A percentile compares a stretch with the other conserved stretches of the same genome.
Evolutionary conservation across 148 eudicot species (phyloP).

Genomic region (Arbutus unedo): DNA sequence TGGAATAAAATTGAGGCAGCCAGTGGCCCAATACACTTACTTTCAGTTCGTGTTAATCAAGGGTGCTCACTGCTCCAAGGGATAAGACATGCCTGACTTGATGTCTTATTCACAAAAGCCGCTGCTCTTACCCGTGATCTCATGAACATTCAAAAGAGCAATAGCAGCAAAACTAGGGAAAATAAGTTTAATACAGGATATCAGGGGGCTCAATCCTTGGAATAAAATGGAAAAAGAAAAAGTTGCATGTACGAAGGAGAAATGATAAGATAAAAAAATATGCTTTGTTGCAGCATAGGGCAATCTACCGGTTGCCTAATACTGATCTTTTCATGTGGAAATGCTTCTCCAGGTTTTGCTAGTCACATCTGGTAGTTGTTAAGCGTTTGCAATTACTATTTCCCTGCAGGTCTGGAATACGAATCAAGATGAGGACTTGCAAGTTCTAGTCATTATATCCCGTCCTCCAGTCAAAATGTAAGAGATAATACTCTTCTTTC

Average conservation of each 20-base stretch:
- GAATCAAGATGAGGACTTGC: slow-evolving; percentile 60
- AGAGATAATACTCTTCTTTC: slow-evolving; percentile 21
- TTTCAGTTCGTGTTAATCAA: not conserved
- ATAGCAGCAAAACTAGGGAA: not conserved
- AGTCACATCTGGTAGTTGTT: not conserved
- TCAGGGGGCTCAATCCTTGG: not conserved
- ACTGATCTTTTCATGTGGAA: not conserved
- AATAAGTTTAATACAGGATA: not conserved
- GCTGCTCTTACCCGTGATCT: not conserved
- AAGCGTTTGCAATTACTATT: slow-evolving; percentile 9
- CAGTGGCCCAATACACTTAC: not conserved
- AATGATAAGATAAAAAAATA: not conserved
- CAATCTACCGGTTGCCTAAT: not conserved
- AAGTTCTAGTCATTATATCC: slow-evolving; percentile 64
- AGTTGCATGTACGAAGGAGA: not conserved
- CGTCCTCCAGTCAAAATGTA: slow-evolving; percentile 92
- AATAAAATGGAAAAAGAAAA: not conserved
- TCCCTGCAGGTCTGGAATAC: slow-evolving; percentile 60
- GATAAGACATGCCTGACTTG: not conserved
- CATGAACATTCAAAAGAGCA: not conserved
- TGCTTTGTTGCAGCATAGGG: not conserved
- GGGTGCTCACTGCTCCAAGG: not conserved
- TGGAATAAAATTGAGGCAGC: not conserved
- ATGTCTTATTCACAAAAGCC: not conserved
- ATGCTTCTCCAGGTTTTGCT: not conserved